Conservation (phyloP, 2,329 filamentous ascomycete species). For the Paracamarosporium sp. region DNA sequence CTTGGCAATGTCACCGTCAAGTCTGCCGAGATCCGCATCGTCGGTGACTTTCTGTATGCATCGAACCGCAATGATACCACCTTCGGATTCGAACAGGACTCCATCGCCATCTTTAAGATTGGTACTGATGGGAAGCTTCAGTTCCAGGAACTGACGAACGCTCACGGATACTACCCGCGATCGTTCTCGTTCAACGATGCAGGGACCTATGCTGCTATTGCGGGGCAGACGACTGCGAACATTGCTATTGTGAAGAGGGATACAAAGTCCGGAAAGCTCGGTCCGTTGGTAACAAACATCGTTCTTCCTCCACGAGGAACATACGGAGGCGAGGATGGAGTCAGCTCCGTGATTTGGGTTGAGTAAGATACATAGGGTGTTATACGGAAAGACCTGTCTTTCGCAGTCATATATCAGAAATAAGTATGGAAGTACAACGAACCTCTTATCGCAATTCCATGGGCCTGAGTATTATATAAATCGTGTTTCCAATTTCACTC, state of each 20-base stretch:
- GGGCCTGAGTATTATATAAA: too few species aligned
- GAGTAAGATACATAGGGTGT: conserved; percentile 33
- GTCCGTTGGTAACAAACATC: conserved; percentile 29
- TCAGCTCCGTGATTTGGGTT: conserved; percentile 43
- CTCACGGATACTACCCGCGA: conserved; percentile 42
- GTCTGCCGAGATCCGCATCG: conserved; percentile 40
- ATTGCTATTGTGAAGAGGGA: conserved; percentile 41
- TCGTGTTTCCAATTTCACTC: too few species aligned
- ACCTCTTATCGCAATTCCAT: too few species aligned
- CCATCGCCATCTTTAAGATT: conserved; percentile 43
- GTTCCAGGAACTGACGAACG: conserved; percentile 37
- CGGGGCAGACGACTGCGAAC: conserved; percentile 40
- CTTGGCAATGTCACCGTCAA: conserved; percentile 35
- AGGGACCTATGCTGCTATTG: conserved; percentile 38
- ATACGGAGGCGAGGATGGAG: conserved; percentile 39
- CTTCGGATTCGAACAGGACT: conserved; percentile 41
- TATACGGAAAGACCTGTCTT: not conserved
- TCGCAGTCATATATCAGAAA: too few species aligned
- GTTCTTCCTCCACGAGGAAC: conserved; percentile 33
- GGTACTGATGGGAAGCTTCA: conserved; percentile 31
- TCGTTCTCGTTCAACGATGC: conserved; percentile 45
- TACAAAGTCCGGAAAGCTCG: conserved; percentile 33
- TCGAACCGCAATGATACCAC: conserved; percentile 47
- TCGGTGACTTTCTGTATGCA: conserved; percentile 42
- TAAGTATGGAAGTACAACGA: too few species aligned